Conservation (phyloP, 1,284 basidiomycete genomes). For the Moesziomyces sp. region DNA sequence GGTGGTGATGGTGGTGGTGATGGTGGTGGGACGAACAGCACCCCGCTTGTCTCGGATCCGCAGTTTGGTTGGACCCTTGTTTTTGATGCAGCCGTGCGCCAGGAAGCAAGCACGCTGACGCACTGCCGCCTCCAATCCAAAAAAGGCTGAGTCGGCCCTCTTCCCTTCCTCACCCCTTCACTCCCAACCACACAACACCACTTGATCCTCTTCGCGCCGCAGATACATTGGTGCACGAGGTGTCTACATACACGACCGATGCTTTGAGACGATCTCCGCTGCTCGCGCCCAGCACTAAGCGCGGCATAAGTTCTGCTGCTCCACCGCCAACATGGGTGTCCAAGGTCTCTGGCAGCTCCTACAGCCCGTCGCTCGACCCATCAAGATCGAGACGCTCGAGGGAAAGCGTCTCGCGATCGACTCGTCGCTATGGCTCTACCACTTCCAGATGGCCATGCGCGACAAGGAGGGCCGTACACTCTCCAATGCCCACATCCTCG, state of each 20-base stretch:
- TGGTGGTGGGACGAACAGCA: not conserved
- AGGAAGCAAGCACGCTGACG: constrained; percentile 21
- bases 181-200: not conserved
- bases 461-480: constrained; percentile 92
- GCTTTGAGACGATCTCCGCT: not conserved
- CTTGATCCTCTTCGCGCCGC: too few relatives aligned
- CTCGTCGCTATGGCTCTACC: constrained; percentile 98
- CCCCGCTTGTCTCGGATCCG: constrained; percentile 12
- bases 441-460: constrained; percentile 85
- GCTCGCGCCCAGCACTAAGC: not conserved
- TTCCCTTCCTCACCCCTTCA: not conserved
- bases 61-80: constrained; percentile 11
- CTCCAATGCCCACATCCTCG: constrained; percentile 92
- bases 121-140: not conserved
- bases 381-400: constrained; percentile 67
- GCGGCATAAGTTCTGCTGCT: not conserved
- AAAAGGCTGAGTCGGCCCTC: constrained; percentile 5
- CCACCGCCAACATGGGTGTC: constrained; percentile 58
- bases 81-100: not conserved
- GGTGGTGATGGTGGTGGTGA: not conserved
- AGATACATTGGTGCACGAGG: too few relatives aligned
- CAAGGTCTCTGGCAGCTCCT: constrained; percentile 68
- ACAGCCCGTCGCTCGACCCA: constrained; percentile 66
- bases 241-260: too few relatives aligned
- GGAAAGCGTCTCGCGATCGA: constrained; percentile 76